Evolutionary conservation across 192 early-diverging fungal genomes (phyloP).

Genomic region (Linderina pennispora): DNA sequence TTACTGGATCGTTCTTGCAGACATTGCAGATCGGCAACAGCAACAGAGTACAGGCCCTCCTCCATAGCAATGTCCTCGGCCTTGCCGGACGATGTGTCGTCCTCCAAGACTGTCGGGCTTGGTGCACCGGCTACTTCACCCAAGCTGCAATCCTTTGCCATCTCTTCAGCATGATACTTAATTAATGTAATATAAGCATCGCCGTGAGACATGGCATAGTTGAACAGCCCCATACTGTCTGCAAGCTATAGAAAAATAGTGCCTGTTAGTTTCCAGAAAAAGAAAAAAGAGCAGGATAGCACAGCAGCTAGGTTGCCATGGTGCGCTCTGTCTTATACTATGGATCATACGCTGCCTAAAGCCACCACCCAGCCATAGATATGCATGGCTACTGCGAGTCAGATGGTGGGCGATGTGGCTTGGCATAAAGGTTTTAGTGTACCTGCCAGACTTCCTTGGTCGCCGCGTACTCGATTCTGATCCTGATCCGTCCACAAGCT

Average conservation of each 20-base stretch:
- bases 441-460: constrained; percentile 2
- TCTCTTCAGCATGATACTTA: constrained; percentile 6
- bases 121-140: too few species aligned
- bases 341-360: background rate
- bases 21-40: constrained; percentile 15
- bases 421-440: too few species aligned
- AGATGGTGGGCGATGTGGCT: constrained; percentile 4
- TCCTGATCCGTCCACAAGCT: constrained; percentile 12
- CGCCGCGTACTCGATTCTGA: constrained; percentile 11
- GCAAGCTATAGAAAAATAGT: constrained; percentile 32
- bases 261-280: too few species aligned
- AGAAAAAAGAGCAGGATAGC: background rate
- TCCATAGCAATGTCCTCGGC: too few species aligned
- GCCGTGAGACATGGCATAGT: constrained; percentile 33
- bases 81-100: too few species aligned
- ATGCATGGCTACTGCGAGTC: constrained; percentile 10
- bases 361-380: constrained; percentile 1
- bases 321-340: constrained; percentile 5
- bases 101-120: too few species aligned
- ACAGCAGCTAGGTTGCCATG: constrained; percentile 13
- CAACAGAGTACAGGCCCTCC: background rate
- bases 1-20: constrained; percentile 22
- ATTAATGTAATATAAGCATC: constrained; percentile 13
- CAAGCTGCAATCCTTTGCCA: too few species aligned
- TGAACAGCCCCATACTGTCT: constrained; percentile 33